These are phyloP conservation scores for Solanum sejunctum DNA, from an alignment of 257 asterid species.

Conservation along the genomic window DNA sequence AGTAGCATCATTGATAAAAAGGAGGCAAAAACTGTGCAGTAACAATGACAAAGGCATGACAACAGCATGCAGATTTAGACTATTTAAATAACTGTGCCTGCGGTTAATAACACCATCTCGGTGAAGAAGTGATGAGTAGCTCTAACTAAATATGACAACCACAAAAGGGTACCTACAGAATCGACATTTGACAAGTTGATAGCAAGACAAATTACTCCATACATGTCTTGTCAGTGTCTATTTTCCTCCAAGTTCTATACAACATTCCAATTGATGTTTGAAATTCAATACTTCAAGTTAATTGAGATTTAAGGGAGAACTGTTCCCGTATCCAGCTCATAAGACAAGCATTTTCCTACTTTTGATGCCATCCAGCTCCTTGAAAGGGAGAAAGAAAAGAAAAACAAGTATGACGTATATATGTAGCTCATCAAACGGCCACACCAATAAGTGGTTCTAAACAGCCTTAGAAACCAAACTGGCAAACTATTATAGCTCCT, in stretches of 20 bases:
- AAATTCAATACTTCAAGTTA: neutral
- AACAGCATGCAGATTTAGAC: neutral
- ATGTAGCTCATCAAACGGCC: neutral
- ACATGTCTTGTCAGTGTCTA: neutral
- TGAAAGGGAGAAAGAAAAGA: neutral
- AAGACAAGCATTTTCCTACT: neutral
- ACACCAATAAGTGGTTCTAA: neutral
- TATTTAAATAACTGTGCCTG: neutral
- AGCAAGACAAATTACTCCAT: neutral
- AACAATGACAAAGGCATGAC: neutral
- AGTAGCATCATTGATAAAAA: neutral
- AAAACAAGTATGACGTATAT: neutral
- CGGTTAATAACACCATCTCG: neutral
- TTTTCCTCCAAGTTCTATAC: neutral
- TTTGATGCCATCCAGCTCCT: neutral
- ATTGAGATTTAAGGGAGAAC: neutral
- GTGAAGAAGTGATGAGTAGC: neutral
- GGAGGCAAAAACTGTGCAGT: neutral
- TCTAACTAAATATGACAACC: neutral
- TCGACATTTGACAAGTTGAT: neutral
- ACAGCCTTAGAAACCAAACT: neutral
- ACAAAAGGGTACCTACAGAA: neutral
- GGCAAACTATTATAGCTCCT: neutral
- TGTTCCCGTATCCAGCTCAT: neutral
- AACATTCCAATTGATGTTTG: neutral